A percentile compares a stretch with the other conserved stretches of the same genome.
Evolutionary conservation across 805 yeast genomes (phyloP).

Genomic region (Pichia sporocuriosa): DNA sequence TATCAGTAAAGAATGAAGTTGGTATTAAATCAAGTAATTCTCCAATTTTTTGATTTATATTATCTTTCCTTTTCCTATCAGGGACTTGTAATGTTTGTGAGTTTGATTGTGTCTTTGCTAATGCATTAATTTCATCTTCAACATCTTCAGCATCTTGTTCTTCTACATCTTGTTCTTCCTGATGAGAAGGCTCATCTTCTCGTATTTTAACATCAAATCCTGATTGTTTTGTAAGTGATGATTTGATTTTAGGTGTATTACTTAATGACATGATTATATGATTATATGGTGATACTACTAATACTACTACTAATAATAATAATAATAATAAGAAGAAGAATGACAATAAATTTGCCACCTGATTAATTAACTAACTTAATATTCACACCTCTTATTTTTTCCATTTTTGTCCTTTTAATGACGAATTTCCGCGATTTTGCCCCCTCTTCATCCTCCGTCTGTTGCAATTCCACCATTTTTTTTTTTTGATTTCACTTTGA

Average conservation of each 20-base stretch:
- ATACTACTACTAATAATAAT: too few relatives aligned
- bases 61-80: constrained; percentile 47
- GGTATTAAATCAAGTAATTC: constrained; percentile 35
- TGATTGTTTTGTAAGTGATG: constrained; percentile 12
- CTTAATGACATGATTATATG: constrained; percentile 3
- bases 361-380: too few relatives aligned
- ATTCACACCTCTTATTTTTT: too few relatives aligned
- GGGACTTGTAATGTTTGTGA: neutral
- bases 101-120: neutral
- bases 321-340: too few relatives aligned
- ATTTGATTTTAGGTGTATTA: constrained; percentile 8
- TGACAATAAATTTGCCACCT: too few relatives aligned
- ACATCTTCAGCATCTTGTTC: neutral
- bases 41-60: constrained; percentile 51
- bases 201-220: too few relatives aligned
- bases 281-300: neutral
- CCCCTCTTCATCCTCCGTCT: too few relatives aligned
- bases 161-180: neutral
- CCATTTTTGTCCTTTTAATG: too few relatives aligned
- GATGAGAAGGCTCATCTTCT: too few relatives aligned
- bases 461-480: too few relatives aligned
- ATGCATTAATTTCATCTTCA: neutral
- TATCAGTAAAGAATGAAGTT: constrained; percentile 33
- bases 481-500: too few relatives aligned
- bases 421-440: too few relatives aligned